These are phyloP conservation scores for Salix koriyanagi DNA, from an alignment of 345 rosid species.

Conservation along the genomic window DNA sequence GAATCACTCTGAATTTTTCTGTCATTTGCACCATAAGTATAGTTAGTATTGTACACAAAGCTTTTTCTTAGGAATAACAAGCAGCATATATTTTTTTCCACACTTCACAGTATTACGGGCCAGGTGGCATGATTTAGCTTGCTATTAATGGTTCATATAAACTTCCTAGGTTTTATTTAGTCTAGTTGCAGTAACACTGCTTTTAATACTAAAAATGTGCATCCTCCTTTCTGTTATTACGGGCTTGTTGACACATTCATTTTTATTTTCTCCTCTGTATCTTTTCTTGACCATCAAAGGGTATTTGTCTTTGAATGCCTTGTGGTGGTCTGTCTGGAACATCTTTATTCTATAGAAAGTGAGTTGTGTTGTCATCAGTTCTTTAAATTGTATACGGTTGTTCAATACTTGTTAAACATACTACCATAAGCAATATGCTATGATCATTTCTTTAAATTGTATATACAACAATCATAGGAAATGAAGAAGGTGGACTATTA, in stretches of 20 bases:
- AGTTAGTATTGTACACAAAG: neutral
- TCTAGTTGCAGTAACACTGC: neutral
- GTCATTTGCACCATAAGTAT: neutral
- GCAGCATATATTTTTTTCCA: neutral
- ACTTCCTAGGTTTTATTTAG: neutral
- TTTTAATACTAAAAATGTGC: neutral
- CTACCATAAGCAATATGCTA: neutral
- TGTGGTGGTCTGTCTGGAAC: neutral
- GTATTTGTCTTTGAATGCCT: neutral
- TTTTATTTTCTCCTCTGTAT: neutral
- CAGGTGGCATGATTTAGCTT: neutral
- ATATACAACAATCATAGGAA: neutral
- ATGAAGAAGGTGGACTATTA: neutral
- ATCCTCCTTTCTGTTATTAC: neutral
- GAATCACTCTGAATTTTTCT: neutral
- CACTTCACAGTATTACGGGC: neutral
- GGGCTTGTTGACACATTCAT: neutral
- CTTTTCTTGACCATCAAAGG: neutral
- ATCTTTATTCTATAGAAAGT: too few species aligned
- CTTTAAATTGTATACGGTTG: neutral
- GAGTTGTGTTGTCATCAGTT: neutral
- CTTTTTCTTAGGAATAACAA: neutral
- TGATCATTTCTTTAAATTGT: neutral
- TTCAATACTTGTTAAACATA: too few species aligned
- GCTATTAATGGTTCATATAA: neutral